Evolutionary conservation across 176 grass and related monocot species (phyloP), one percentile per base, ranked within the genome.

Genomic region (Lolium rigidum): DNA sequence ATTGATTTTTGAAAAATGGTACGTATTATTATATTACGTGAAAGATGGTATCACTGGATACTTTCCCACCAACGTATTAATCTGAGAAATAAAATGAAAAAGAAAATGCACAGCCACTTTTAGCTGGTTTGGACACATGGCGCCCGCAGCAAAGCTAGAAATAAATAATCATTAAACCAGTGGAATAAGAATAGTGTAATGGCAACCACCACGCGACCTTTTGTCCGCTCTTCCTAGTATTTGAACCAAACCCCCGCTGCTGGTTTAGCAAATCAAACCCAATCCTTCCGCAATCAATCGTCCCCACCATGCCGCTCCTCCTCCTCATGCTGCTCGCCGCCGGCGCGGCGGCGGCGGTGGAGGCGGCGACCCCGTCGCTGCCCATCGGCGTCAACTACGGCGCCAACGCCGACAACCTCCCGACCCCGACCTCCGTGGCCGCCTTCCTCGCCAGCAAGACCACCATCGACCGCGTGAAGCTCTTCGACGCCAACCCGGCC

Each of bases 331-430:
- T 78, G 18, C 3, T 21, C 83, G 2, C 15, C 64, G 56, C 48
- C 73, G 6, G 2, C 47, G 0, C 21, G 10, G 12, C 62, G 37
- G 44, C 16, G n/a, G 44, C 11, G 43, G 70, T 43, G 1, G 46
- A 43, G 8, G 51, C 58, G 39, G 73, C 48, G 13, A 43, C 20
- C 64, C 82, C 68, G 10, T 43, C 81, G 16, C 79, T 92, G 0
- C 74, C 85, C 35, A 84, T 97, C 72, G 96, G 96, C n/a, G 93
- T 98, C 1, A 98, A 98, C 86, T 98, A 98, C 82, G 93, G 96
- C 72, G 90, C 93, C 10, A 91, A 79, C 38, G 93, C 52, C 13
- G 93, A 95, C 84, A 94, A 98, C 90, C 96, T 98, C 4, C 95
- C 95, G 0, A 9, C 93, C 0, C 91, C 96, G 0, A 26, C 86